Percentiles rank a stretch among this genome's conserved stretches.
Evolutionary conservation across 2,329 filamentous ascomycete species (phyloP).

Genomic region (Didymella glomerata): DNA sequence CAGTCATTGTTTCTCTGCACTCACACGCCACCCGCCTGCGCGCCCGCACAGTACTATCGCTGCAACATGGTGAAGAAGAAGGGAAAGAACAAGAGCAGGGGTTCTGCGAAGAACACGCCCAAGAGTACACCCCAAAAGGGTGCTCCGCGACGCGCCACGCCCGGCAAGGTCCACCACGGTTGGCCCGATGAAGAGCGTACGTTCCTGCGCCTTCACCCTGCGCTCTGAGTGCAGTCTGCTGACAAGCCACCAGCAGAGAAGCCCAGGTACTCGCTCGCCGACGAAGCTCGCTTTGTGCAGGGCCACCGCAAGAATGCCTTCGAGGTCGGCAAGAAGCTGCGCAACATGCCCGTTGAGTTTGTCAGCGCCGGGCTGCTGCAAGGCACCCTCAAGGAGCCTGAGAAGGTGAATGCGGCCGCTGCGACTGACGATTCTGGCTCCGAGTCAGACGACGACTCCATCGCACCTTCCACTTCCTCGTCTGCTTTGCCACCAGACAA

Average conservation of each 20-base stretch:
- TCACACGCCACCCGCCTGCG: constrained; percentile 5
- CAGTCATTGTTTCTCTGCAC: constrained; percentile 2
- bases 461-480: constrained; percentile 26
- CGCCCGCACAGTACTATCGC: constrained; percentile 2
- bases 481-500: constrained; percentile 29
- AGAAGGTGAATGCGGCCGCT: constrained; percentile 21
- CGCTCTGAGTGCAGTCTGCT: constrained; percentile 24
- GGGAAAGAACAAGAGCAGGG: constrained; percentile 40
- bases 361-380: constrained; percentile 64
- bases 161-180: constrained; percentile 17
- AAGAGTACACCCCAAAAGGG: constrained; percentile 18
- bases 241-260: constrained; percentile 29
- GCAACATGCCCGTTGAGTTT: constrained; percentile 66
- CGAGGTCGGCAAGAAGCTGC: constrained; percentile 60
- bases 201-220: constrained; percentile 23
- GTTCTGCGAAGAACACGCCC: constrained; percentile 28
- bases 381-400: constrained; percentile 48
- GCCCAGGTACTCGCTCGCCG: constrained; percentile 58
- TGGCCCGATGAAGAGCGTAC: constrained; percentile 30
- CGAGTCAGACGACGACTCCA: constrained; percentile 25
- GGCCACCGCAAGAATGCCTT: constrained; percentile 57
- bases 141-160: constrained; percentile 27
- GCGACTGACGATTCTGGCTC: constrained; percentile 15
- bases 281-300: constrained; percentile 67
- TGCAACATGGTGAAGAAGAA: constrained; percentile 41